Base-by-base conservation (phyloP, 1,284 basidiomycete genomes). In the Peniophora sp. region DNA sequence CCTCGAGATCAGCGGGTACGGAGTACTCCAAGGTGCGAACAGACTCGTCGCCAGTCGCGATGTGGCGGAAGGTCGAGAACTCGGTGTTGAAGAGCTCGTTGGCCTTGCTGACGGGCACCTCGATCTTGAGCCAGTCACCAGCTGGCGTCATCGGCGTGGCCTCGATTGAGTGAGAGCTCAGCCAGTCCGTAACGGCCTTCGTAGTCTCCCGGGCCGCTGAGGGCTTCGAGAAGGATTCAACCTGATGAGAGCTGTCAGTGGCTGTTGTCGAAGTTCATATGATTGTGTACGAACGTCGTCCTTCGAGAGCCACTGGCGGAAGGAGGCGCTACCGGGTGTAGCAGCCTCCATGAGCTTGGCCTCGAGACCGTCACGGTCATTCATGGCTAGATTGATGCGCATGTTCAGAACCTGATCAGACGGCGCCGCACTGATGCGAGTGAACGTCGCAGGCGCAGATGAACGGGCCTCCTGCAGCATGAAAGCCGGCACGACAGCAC, bases 221-320 rank as follows among this genome's bases (percentile, higher is more conserved):
- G 3, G 71, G 71, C 1, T 60, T 58, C 9, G 67, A 65, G 54
- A 66, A 69, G 5, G 60, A 55, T 51, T 69, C 65, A 5, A 70
- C 65, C 66, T 72, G 12, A n/a, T 52, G 46, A 8, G 57, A 54
- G n/a, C 17, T 22, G 17, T 45, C 44, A 25, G 23, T 20, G 14
- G 5, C 50, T 12, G n/a, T 17, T 17, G n/a, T 11, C 9, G 43
- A 2, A 23, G 20, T 3, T 12, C 22, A 44, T n/a, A n/a, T 32
- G 27, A 32, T 32, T 32, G 6, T 6, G 5, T 3, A 22, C 55
- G 19, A 45, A 65, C 68, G 60, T 68, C 61, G 3, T 61, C 61
- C 36, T 60, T 61, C 16, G 58, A 59, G 25, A 70, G 53, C 44
- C 64, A 63, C 52, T 67, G 57, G 11, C 67, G 63, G 53, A 66